Conservation (phyloP, 1,139 yeast genomes). For the Sugiyamaella xylanicola region DNA sequence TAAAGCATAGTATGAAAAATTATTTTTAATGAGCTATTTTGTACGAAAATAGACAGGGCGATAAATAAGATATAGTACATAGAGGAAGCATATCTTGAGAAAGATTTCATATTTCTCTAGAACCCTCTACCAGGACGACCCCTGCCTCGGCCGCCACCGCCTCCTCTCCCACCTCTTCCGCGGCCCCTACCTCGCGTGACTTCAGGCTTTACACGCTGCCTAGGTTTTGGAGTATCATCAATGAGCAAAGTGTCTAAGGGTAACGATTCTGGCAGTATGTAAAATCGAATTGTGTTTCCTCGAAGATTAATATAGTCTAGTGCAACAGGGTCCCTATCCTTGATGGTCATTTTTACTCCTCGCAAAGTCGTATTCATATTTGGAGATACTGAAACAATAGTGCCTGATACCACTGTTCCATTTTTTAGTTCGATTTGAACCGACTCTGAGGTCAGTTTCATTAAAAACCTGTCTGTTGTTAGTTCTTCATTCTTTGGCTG, state of each 20-base stretch:
- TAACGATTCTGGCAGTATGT: constrained; percentile 82
- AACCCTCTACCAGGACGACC: constrained; percentile 38
- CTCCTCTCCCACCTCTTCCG: constrained; percentile 35
- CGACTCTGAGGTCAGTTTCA: constrained; percentile 84
- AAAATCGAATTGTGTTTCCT: constrained; percentile 87
- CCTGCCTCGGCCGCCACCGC: constrained; percentile 38
- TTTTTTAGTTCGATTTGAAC: constrained; percentile 92
- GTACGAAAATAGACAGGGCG: background rate
- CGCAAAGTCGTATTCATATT: constrained; percentile 88
- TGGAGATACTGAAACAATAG: constrained; percentile 81
- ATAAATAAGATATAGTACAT: constrained; percentile 13
- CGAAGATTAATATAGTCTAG: constrained; percentile 82
- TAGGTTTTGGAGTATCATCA: constrained; percentile 56
- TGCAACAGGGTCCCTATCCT: constrained; percentile 69
- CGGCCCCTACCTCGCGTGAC: constrained; percentile 35
- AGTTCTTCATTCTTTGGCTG: no score
- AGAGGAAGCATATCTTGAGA: no score
- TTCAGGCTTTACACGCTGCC: constrained; percentile 27
- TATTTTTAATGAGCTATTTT: no score
- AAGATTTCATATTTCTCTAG: constrained; percentile 17
- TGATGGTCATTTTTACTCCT: constrained; percentile 75
- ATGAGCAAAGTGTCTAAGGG: constrained; percentile 76
- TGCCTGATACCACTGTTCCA: constrained; percentile 74
- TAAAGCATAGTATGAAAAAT: no score
- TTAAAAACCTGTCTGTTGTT: constrained; percentile 59